Conservation (phyloP, 2,329 filamentous ascomycete species). For the Pleurostoma richardsiae region DNA sequence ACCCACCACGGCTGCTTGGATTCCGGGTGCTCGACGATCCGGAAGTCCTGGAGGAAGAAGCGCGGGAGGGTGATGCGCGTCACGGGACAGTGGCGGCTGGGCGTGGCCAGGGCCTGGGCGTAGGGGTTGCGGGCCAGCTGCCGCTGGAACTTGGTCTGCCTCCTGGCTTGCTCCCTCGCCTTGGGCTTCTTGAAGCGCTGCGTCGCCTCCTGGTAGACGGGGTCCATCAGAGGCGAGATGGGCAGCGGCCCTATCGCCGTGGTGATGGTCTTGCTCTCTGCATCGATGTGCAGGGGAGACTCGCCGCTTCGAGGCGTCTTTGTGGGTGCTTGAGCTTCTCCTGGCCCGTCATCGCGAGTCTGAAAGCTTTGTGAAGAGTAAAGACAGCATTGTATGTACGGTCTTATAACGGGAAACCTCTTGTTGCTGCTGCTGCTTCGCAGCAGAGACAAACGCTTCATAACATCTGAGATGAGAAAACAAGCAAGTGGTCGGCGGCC, state of each 20-base stretch:
- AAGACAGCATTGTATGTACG: too few relatives aligned
- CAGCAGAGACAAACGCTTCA: too few relatives aligned
- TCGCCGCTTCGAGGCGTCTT: too few relatives aligned
- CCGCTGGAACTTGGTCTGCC: constrained; percentile 41
- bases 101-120: constrained; percentile 57
- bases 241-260: constrained; percentile 43
- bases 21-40: constrained; percentile 48
- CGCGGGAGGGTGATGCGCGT: constrained; percentile 46
- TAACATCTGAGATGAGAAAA: too few relatives aligned
- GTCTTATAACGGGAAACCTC: too few relatives aligned
- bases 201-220: constrained; percentile 38
- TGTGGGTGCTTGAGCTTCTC: too few relatives aligned
- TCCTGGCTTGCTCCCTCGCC: constrained; percentile 24
- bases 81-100: constrained; percentile 50
- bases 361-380: too few relatives aligned
- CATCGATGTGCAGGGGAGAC: constrained; percentile 23
- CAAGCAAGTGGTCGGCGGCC: too few relatives aligned
- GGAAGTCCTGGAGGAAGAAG: constrained; percentile 60
- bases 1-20: constrained; percentile 50
- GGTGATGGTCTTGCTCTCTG: constrained; percentile 33
- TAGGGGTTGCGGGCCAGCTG: constrained; percentile 59
- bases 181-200: constrained; percentile 35
- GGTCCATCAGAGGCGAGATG: constrained; percentile 50
- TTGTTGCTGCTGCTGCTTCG: too few relatives aligned
- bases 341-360: too few relatives aligned